Evolutionary conservation across 305 asterid genomes (phyloP).

Genomic region (Galium porrigens): DNA sequence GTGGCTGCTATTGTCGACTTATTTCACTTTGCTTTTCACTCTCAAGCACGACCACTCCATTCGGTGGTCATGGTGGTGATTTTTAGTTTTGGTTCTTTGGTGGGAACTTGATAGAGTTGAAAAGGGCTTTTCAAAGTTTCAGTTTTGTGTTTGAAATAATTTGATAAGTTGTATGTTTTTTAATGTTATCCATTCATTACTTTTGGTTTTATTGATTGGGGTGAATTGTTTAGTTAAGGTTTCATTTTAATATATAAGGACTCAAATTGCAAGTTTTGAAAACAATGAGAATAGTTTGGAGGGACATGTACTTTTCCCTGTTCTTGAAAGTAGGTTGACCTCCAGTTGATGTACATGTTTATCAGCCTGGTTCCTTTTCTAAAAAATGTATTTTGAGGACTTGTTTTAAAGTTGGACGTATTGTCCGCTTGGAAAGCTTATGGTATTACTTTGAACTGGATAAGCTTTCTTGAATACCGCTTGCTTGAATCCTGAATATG

Average conservation of each 20-base stretch:
- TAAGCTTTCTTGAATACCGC: not conserved
- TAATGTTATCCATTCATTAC: not conserved
- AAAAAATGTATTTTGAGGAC: not conserved
- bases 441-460: not conserved
- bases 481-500: constrained; percentile 2
- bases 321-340: not conserved
- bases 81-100: constrained; percentile 1
- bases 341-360: not conserved
- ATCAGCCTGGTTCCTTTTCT: not conserved
- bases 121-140: not conserved
- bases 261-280: not conserved
- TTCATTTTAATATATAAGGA: not conserved
- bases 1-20: too few species aligned
- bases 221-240: not conserved
- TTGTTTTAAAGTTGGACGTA: not conserved
- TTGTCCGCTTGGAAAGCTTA: not conserved
- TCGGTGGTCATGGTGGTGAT: constrained; percentile 70
- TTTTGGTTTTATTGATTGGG: not conserved
- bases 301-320: not conserved
- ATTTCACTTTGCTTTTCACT: constrained; percentile 55
- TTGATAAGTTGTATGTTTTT: not conserved
- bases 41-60: constrained; percentile 57
- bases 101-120: not conserved
- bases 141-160: not conserved
- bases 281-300: not conserved